Base-by-base conservation (phyloP, 176 grass and related monocot genomes). In the Secale cereale region DNA sequence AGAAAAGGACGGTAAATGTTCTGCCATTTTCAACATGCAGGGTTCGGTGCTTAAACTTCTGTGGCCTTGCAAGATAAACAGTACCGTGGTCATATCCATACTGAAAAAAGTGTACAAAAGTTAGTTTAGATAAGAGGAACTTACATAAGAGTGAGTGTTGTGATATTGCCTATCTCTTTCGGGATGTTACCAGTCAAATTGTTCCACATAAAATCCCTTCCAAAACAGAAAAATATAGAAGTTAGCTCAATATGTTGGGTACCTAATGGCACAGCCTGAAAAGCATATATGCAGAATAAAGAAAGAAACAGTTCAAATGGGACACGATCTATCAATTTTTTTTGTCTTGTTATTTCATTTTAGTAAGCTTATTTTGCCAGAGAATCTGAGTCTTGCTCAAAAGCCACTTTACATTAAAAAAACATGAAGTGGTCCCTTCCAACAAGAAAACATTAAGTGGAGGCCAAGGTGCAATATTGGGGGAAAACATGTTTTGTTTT, bases 141-240 rank as follows among this genome's bases (percentile, higher is more conserved):
- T 94, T 78, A 99, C 97, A 99, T 48, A 65, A 99, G 97, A 77
- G 73, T 70, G 63, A 99, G 81, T 16, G 84, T 82, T 67, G 75
- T 41, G 68, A 99, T 91, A 46, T 92, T 94, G 77, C 97, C 97
- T 79, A 99, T 81, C 90, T 99, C 97, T 85, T 88, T 96, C 1
- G 97, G 97, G 31, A 99, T 96, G 66, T 83, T 91, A 75, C 97
- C 97, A 88, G n/a, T 91, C 77, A 99, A 83, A 40, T 87, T 92
- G 43, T 99, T 99, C 97, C 97, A 99, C 97, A 99, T 99, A 72
- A 99, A 95, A 72, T 92, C 93, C 88, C 97, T 99, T 85, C 35
- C 33, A 79, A 85, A 81, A 82, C 12, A 45, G 76, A 25, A 80
- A 65, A 81, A 77, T 54, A 78, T 28, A 68, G 12, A 26, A 50